These are phyloP conservation scores for Sordariomycetes sp. DNA, from an alignment of 2,329 filamentous ascomycete species.

Conservation along the genomic window DNA sequence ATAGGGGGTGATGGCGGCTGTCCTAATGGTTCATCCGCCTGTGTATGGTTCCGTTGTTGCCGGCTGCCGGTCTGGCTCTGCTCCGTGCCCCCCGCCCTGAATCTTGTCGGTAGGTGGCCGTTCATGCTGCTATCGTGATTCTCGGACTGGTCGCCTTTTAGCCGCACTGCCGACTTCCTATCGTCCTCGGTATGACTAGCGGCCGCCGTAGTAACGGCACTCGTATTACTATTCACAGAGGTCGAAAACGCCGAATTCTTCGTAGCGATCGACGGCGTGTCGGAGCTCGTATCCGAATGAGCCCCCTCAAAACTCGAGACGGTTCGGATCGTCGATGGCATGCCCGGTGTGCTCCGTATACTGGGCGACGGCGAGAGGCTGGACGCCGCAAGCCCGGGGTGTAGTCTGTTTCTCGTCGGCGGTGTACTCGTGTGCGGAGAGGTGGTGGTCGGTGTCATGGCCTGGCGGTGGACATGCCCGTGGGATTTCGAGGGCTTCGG, in stretches of 20 bases:
- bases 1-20: not conserved
- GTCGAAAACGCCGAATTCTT: slow-evolving; percentile 41
- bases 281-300: slow-evolving; percentile 28
- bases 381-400: not conserved
- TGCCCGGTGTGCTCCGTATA: not conserved
- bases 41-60: not conserved
- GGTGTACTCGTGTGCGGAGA: not conserved
- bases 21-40: not conserved
- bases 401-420: not conserved
- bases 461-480: not conserved
- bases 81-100: not conserved
- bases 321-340: slow-evolving; percentile 35
- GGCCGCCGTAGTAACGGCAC: slow-evolving; percentile 28
- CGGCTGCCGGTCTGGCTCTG: not conserved
- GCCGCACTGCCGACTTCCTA: slow-evolving; percentile 18
- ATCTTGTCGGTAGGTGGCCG: slow-evolving; percentile 14
- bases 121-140: slow-evolving; percentile 9
- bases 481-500: not conserved
- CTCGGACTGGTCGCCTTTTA: slow-evolving; percentile 13
- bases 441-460: not conserved
- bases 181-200: slow-evolving; percentile 17
- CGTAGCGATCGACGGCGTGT: slow-evolving; percentile 15
- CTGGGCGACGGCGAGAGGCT: not conserved
- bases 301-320: slow-evolving; percentile 40
- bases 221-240: slow-evolving; percentile 40